Evolutionary conservation across 768 basidiomycete genomes (phyloP).

Genomic region (Suillus clintonianus): DNA sequence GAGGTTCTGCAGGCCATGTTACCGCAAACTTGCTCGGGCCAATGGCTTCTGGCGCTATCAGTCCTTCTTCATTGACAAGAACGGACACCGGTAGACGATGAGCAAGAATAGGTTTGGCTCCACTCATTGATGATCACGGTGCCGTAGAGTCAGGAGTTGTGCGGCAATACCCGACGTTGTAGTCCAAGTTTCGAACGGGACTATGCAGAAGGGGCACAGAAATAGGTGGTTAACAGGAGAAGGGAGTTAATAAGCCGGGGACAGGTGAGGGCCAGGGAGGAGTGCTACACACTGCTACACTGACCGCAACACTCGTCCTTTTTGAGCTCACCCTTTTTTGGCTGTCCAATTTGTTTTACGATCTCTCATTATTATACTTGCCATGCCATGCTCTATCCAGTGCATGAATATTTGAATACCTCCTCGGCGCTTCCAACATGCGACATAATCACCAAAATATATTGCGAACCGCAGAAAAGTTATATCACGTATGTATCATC

Average conservation of each 20-base stretch:
- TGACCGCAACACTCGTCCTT: neutral
- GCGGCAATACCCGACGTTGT: neutral
- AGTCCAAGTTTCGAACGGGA: neutral
- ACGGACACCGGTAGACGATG: conserved; percentile 50
- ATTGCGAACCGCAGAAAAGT: conserved; percentile 29
- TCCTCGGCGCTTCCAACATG: neutral
- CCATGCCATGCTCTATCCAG: neutral
- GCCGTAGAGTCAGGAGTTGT: neutral
- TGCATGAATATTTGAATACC: neutral
- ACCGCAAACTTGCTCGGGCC: conserved; percentile 60
- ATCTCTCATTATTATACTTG: neutral
- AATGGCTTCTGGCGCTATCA: conserved; percentile 46
- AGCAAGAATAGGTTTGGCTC: conserved; percentile 41
- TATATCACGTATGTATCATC: conserved; percentile 17
- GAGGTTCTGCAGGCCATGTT: conserved; percentile 54
- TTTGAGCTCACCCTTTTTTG: neutral
- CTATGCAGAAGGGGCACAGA: neutral
- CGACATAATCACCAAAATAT: conserved; percentile 15
- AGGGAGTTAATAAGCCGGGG: neutral
- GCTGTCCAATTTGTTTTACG: neutral
- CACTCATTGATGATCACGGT: conserved; percentile 24
- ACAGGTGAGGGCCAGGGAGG: neutral
- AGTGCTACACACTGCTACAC: neutral
- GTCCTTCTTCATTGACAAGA: conserved; percentile 40
- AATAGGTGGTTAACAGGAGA: neutral